phyloP scores from a whole-genome alignment of 2,329 filamentous ascomycete genomes.

The Epichloe festucae region DNA sequence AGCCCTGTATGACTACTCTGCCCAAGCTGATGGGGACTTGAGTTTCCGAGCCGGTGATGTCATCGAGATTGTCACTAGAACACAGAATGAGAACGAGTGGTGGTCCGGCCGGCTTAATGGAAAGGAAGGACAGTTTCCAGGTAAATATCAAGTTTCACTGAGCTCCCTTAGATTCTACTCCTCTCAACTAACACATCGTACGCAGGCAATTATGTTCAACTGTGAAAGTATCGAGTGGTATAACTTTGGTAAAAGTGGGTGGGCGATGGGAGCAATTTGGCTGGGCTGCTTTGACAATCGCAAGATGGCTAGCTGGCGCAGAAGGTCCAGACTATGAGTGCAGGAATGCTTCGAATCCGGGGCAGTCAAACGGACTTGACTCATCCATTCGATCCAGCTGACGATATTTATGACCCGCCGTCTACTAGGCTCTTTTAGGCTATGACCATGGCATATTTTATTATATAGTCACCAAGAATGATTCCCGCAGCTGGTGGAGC shows the following conservation, averaged over 20 bases:
- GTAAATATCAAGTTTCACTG: conserved; percentile 35
- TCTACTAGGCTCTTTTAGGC: background rate
- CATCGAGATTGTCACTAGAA: conserved; percentile 76
- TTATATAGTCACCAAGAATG: too few species aligned
- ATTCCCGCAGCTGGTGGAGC: too few species aligned
- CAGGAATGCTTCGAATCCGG: background rate
- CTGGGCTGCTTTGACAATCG: background rate
- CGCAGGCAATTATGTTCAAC: conserved; percentile 5
- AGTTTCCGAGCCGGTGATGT: conserved; percentile 80
- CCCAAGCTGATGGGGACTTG: conserved; percentile 85
- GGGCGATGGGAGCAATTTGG: background rate
- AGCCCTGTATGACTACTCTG: conserved; percentile 90
- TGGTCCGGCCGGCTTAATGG: conserved; percentile 76
- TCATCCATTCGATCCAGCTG: background rate
- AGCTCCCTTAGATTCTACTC: background rate
- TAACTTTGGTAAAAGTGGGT: background rate
- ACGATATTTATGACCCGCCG: background rate
- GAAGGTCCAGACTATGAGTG: background rate
- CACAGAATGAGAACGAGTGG: conserved; percentile 93
- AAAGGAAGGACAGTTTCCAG: conserved; percentile 85
- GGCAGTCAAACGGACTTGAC: background rate
- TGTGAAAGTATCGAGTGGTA: background rate
- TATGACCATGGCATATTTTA: too few species aligned
- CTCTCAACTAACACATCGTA: background rate
- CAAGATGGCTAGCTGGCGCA: background rate